These are phyloP conservation scores for Iberis pinnata DNA, from an alignment of 345 rosid species.

Conservation along the genomic window DNA sequence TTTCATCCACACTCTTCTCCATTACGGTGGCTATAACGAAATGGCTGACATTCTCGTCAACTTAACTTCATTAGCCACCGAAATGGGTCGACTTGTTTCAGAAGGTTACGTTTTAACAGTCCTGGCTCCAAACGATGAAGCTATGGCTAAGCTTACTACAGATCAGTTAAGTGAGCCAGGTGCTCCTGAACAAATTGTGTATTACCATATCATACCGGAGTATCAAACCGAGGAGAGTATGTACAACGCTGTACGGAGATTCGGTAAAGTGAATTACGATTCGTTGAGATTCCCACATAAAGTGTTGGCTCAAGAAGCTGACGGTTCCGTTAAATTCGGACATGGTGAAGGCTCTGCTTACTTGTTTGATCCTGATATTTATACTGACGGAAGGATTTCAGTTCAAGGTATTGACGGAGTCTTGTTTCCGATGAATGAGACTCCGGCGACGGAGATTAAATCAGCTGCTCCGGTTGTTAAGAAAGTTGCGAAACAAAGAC, in stretches of 20 bases:
- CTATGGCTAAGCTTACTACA: conserved; percentile 86
- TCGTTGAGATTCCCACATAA: conserved; percentile 80
- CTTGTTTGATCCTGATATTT: conserved; percentile 92
- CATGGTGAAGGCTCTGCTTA: conserved; percentile 67
- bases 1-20: conserved; percentile 75
- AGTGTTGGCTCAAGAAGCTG: conserved; percentile 84
- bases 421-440: conserved; percentile 58
- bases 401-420: conserved; percentile 93
- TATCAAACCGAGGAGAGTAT: conserved; percentile 97
- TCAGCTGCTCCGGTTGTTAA: conserved; percentile 34
- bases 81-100: conserved; percentile 84
- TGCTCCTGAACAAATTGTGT: conserved; percentile 88
- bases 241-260: conserved; percentile 89
- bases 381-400: conserved; percentile 85
- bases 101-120: conserved; percentile 91
- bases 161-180: conserved; percentile 95
- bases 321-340: conserved; percentile 91
- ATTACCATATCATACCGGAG: conserved; percentile 87
- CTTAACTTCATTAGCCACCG: conserved; percentile 81
- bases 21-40: conserved; percentile 95
- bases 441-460: conserved; percentile 21
- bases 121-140: conserved; percentile 91
- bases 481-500: conserved; percentile 57
- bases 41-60: conserved; percentile 94
- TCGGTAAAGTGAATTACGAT: conserved; percentile 78